phyloP scores from a whole-genome alignment of 1,284 basidiomycete species.

The Anthracocystis panici-leucophaei region DNA sequence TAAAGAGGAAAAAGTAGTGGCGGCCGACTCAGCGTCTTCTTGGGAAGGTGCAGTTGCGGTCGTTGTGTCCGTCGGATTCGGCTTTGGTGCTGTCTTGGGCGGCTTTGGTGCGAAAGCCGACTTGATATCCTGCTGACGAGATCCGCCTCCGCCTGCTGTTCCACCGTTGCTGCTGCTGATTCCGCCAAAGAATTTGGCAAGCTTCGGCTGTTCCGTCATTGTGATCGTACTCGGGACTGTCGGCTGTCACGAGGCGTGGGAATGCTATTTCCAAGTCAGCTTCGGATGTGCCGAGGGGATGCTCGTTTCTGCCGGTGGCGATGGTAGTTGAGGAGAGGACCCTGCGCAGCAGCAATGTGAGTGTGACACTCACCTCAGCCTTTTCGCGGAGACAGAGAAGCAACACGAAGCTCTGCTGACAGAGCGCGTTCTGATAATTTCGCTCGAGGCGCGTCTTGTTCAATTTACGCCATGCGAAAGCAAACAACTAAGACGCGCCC shows the following conservation, averaged over 20 bases:
- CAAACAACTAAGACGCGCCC: not conserved
- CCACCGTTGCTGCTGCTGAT: constrained; percentile 7
- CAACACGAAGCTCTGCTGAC: constrained; percentile 9
- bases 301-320: not conserved
- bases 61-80: not conserved
- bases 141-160: constrained; percentile 3
- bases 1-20: not conserved
- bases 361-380: constrained; percentile 3
- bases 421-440: constrained; percentile 1
- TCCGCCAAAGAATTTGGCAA: constrained; percentile 47
- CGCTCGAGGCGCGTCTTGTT: not conserved
- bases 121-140: constrained; percentile 54
- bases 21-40: not conserved
- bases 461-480: constrained; percentile 22
- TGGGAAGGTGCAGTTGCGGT: constrained; percentile 3
- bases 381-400: not conserved
- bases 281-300: not conserved
- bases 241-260: not conserved
- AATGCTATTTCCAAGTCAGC: not conserved
- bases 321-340: not conserved
- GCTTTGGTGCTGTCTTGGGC: constrained; percentile 2
- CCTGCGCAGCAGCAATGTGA: not conserved
- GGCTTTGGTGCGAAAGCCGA: constrained; percentile 58
- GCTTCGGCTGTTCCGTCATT: constrained; percentile 48
- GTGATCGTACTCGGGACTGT: not conserved